These are phyloP conservation scores for Blumeria hordei DNA, from an alignment of 2,329 filamentous ascomycete genomes.

Conservation along the genomic window DNA sequence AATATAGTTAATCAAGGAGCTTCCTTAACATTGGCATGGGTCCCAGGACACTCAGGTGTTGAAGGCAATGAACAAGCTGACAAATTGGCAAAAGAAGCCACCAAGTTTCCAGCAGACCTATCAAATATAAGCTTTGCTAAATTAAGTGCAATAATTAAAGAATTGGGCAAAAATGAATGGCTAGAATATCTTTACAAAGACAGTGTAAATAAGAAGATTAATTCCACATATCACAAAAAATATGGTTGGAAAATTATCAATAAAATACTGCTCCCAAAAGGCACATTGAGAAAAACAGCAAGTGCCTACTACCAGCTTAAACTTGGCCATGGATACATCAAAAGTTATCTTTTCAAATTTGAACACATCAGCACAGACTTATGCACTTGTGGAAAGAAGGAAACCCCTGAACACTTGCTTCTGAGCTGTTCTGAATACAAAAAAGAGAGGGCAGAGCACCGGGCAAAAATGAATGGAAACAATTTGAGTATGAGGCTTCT, in stretches of 20 bases:
- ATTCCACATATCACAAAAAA: not conserved
- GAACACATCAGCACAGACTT: not conserved
- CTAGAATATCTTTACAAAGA: not conserved
- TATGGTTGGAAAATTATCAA: not conserved
- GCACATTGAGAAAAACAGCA: not conserved
- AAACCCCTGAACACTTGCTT: not conserved
- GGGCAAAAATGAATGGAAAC: not conserved
- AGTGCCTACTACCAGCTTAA: not conserved
- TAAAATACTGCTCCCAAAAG: not conserved
- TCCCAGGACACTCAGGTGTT: not conserved
- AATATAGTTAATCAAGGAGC: not conserved
- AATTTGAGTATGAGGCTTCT: not conserved
- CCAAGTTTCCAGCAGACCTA: too few relatives aligned
- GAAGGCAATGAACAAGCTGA: not conserved
- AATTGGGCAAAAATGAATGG: too few relatives aligned
- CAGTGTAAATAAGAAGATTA: not conserved
- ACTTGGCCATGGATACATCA: too few relatives aligned
- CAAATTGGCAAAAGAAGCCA: not conserved
- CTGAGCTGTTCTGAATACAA: not conserved
- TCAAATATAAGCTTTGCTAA: too few relatives aligned
- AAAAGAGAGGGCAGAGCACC: not conserved
- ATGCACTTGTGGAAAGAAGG: not conserved
- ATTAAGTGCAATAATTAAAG: too few relatives aligned
- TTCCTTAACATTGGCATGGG: not conserved
- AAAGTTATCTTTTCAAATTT: too few relatives aligned